Evolutionary conservation across 352 stramenopile genomes (phyloP).

Genomic region (Phytophthora brassicae): DNA sequence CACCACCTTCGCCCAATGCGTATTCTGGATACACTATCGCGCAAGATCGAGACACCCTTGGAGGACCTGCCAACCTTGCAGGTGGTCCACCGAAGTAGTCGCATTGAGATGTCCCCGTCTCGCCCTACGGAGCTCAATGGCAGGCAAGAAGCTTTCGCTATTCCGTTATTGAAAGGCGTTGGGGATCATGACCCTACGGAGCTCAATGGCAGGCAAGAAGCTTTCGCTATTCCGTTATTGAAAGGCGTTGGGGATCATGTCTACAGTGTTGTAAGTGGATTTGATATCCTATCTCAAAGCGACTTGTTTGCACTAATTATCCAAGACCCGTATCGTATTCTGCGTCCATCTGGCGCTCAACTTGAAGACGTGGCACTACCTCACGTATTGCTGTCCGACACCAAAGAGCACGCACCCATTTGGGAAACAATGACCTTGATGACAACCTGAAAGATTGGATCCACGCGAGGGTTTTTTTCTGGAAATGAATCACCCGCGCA

Average conservation of each 20-base stretch:
- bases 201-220: too few relatives aligned
- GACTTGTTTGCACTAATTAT: constrained; percentile 25
- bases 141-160: constrained; percentile 2
- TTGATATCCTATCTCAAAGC: constrained; percentile 32
- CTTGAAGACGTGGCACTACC: constrained; percentile 26
- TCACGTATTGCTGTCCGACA: constrained; percentile 60
- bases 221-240: constrained; percentile 36
- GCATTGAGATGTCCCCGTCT: constrained; percentile 15
- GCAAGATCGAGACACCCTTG: too few relatives aligned
- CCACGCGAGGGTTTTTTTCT: too few relatives aligned
- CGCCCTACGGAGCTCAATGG: constrained; percentile 13
- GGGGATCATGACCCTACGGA: constrained; percentile 54
- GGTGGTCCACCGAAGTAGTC: constrained; percentile 35
- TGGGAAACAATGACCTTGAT: too few relatives aligned
- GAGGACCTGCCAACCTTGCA: too few relatives aligned
- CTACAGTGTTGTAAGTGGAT: constrained; percentile 34
- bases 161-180: constrained; percentile 49
- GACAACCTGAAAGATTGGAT: too few relatives aligned
- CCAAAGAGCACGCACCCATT: constrained; percentile 47
- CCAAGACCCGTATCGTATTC: constrained; percentile 27
- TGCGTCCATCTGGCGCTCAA: constrained; percentile 23
- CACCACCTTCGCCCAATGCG: too few relatives aligned
- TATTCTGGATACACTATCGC: too few relatives aligned
- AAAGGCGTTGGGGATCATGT: constrained; percentile 50
- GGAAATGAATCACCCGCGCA: too few relatives aligned